phyloP scores from a whole-genome alignment of 306 rosid genomes.

The Carpinus viminea region DNA sequence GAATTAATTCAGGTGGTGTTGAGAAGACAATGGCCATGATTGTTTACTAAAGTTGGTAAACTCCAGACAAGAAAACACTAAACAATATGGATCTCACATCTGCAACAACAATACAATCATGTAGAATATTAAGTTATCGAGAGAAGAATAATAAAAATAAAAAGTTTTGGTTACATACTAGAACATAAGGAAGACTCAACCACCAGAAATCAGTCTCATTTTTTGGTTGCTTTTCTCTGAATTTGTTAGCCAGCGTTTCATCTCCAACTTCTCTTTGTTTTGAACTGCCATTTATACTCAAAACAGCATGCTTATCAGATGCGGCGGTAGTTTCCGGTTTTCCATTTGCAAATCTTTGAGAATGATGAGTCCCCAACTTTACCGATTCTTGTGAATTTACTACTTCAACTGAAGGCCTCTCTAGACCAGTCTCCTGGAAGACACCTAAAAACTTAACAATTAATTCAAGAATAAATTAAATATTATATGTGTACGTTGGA shows the following conservation, averaged over 20 bases:
- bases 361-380: slow-evolving; percentile 30
- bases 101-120: neutral
- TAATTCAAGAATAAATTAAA: slow-evolving; percentile 29
- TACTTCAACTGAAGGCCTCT: slow-evolving; percentile 43
- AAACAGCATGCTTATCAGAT: slow-evolving; percentile 32
- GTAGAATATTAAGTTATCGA: neutral
- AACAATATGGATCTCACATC: neutral
- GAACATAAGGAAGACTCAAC: slow-evolving; percentile 75
- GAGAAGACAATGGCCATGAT: slow-evolving; percentile 9
- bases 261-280: slow-evolving; percentile 36
- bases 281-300: slow-evolving; percentile 35
- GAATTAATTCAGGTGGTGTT: neutral
- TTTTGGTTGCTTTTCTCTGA: slow-evolving; percentile 38
- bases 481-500: slow-evolving; percentile 14
- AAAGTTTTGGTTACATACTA: slow-evolving; percentile 50
- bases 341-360: slow-evolving; percentile 27
- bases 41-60: neutral
- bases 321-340: slow-evolving; percentile 20
- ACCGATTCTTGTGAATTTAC: slow-evolving; percentile 35
- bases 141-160: neutral
- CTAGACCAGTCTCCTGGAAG: slow-evolving; percentile 36
- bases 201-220: slow-evolving; percentile 60
- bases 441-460: slow-evolving; percentile 57
- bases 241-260: slow-evolving; percentile 22
- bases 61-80: neutral